Evolutionary conservation across 805 yeast genomes (phyloP), one percentile per base, ranked within the genome.

Genomic region (Candida methanosorbosa): DNA sequence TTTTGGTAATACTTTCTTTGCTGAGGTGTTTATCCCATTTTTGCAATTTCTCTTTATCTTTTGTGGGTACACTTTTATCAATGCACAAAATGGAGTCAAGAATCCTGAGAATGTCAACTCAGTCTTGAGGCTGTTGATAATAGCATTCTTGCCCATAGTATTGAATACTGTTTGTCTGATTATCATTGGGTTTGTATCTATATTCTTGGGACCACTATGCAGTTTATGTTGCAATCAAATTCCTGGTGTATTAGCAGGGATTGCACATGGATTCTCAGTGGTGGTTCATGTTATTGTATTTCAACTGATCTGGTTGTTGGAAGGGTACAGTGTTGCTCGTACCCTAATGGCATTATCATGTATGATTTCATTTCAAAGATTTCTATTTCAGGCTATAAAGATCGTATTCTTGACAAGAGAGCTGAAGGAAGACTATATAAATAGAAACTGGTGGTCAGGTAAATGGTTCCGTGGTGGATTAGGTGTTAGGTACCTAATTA

Each of bases 41-140:
- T 55, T 83, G 39, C 77, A 78, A 47, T 76, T 92, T 14, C 72
- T 77, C 19, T 76, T 78, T 45, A 70, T 81, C 32, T 71, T 81
- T 37, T 59, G 78, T 35, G 88, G 95, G 0, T 90, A 75, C 56
- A 64, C 78, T 34, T 90, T 82, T 49, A 79, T 83, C 48, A 88
- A 87, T 57, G 68, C 95, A 1, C 96, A 86, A 61, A 84, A 79
- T 23, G 96, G 96, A 21, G 95, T 86, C 1, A 41, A 46, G 32
- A 46, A 57, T 34, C 60, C 71, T n/a, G 42, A 57, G 38, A 64
- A 70, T 2, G 68, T 75, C 7, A 74, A 78, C 52, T 72, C 90
- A 0, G 49, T 82, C 0, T 42, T 81, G 11, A 66, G 97, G 38
- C 55, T 90, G 21, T 50, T 69, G 3, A 57, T 86, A 13, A 56